Evolutionary conservation across 2,329 filamentous ascomycete genomes (phyloP).

Genomic region (Xylaria sp.): DNA sequence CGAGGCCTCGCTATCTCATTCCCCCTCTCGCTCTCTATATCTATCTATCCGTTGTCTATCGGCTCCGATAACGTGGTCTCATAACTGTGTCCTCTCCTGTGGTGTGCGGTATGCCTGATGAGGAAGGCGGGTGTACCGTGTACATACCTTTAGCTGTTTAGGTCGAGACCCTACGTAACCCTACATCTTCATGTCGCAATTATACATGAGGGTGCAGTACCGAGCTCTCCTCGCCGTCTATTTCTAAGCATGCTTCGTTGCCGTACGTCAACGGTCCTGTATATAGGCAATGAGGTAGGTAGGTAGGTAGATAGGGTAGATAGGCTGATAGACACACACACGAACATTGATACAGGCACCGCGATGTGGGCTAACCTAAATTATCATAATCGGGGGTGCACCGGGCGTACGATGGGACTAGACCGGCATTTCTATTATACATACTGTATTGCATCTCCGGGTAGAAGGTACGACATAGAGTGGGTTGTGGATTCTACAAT

Average conservation of each 20-base stretch:
- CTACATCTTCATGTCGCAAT: conserved; percentile 30
- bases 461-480: neutral
- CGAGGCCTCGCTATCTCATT: conserved; percentile 14
- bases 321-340: no score
- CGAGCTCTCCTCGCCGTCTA: no score
- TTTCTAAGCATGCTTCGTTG: no score
- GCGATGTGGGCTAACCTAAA: neutral
- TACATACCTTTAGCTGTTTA: conserved; percentile 24
- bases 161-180: conserved; percentile 24
- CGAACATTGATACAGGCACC: no score
- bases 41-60: conserved; percentile 2
- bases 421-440: no score
- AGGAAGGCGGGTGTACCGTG: conserved; percentile 28
- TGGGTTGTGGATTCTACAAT: neutral
- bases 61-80: conserved; percentile 19
- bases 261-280: no score
- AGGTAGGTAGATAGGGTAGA: no score
- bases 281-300: no score
- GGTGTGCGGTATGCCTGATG: conserved; percentile 24
- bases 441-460: neutral
- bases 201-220: no score
- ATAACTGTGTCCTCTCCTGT: no score
- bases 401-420: no score
- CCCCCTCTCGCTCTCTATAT: neutral
- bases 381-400: no score